Evolutionary conservation across 345 rosid species (phyloP).

Genomic region (Citrus australasica): DNA sequence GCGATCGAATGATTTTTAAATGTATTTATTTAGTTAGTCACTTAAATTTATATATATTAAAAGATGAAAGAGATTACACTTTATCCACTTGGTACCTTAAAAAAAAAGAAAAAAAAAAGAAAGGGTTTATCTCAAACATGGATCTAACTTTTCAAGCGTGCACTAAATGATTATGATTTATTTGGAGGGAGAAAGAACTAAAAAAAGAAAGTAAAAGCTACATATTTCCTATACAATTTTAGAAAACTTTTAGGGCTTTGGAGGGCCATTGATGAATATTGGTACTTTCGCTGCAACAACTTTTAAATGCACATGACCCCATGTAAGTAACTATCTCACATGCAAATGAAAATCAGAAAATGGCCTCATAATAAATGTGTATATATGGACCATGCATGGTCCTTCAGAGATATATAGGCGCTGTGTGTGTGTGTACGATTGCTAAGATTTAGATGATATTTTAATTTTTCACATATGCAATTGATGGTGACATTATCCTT

Average conservation of each 20-base stretch:
- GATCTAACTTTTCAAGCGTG: neutral
- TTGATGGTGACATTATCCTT: too few relatives aligned
- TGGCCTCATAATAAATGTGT: neutral
- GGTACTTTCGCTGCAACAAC: neutral
- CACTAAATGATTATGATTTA: neutral
- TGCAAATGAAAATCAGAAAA: neutral
- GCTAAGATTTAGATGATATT: too few relatives aligned
- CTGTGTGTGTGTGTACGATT: too few relatives aligned
- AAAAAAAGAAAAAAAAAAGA: too few relatives aligned
- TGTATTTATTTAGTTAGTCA: too few relatives aligned
- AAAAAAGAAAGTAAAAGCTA: too few relatives aligned
- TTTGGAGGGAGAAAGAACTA: neutral
- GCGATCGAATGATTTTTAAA: rapidly evolving
- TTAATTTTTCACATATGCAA: too few relatives aligned
- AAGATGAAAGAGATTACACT: too few relatives aligned
- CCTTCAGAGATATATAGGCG: too few relatives aligned
- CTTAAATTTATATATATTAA: too few relatives aligned
- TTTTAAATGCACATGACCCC: neutral
- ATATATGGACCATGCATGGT: too few relatives aligned
- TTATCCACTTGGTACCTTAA: too few relatives aligned
- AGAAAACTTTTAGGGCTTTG: neutral
- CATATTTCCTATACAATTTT: neutral
- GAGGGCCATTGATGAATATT: neutral
- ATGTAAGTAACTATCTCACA: neutral
- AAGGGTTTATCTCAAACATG: neutral